A percentile compares a stretch with the other conserved stretches of the same genome.
Conservation (phyloP, 2,329 filamentous ascomycete genomes). For the Cercospora beticola region DNA sequence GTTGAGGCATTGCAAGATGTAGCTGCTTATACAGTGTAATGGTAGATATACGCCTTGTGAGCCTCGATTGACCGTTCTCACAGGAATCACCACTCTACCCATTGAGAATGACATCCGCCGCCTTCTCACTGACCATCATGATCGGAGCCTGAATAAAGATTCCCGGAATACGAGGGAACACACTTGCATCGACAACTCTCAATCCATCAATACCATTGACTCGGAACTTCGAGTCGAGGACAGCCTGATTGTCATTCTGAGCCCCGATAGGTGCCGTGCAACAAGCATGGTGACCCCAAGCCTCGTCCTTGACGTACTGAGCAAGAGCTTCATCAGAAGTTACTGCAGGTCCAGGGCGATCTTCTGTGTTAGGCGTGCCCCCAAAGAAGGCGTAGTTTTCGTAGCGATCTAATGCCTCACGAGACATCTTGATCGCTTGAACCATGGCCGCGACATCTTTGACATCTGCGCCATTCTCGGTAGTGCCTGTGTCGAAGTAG, state of each 20-base stretch:
- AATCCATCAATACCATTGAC: slow-evolving; percentile 20
- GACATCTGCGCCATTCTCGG: slow-evolving; percentile 36
- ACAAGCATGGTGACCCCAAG: slow-evolving; percentile 59
- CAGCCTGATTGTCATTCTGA: slow-evolving; percentile 20
- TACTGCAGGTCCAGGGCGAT: slow-evolving; percentile 45
- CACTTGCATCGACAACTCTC: slow-evolving; percentile 30
- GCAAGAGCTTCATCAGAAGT: slow-evolving; percentile 46
- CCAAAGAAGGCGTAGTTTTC: slow-evolving; percentile 12
- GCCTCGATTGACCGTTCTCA: background rate
- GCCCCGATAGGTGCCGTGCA: slow-evolving; percentile 57
- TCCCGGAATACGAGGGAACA: slow-evolving; percentile 56
- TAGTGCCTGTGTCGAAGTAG: slow-evolving; percentile 54
- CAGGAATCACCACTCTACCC: background rate
- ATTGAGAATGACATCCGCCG: slow-evolving; percentile 55
- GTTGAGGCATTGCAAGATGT: background rate
- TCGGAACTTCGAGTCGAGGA: slow-evolving; percentile 21
- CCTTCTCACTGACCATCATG: slow-evolving; percentile 62
- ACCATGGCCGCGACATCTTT: slow-evolving; percentile 57
- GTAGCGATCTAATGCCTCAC: slow-evolving; percentile 24
- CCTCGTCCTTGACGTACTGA: slow-evolving; percentile 44
- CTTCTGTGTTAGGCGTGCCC: slow-evolving; percentile 35
- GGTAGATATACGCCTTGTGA: background rate
- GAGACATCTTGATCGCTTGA: slow-evolving; percentile 36
- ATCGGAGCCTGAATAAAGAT: slow-evolving; percentile 54
- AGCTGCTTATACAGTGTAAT: background rate